Evolutionary conservation across 129 eudicot genomes (phyloP).

Genomic region (Lactuca sativa): DNA sequence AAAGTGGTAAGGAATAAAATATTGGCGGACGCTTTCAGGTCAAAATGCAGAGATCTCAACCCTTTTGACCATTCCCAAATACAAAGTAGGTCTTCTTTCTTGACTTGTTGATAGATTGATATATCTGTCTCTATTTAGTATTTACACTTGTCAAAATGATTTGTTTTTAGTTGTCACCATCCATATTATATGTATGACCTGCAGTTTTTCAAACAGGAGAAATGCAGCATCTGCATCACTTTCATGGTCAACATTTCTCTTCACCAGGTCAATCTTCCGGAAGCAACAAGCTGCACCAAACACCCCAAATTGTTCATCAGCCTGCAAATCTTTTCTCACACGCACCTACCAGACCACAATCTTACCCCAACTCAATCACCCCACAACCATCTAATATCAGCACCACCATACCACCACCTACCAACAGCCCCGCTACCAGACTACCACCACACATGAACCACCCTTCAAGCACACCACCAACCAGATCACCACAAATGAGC

Average conservation of each 20-base stretch:
- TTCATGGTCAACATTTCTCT: conserved; percentile 33
- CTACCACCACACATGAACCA: not conserved
- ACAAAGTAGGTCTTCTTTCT: conserved; percentile 41
- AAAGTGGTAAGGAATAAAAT: no score
- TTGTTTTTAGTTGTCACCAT: not conserved
- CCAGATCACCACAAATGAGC: conserved; percentile 40
- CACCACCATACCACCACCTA: conserved; percentile 31
- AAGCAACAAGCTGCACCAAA: conserved; percentile 26
- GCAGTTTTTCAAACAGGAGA: conserved; percentile 42
- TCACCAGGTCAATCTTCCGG: conserved; percentile 38
- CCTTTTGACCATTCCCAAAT: conserved; percentile 34
- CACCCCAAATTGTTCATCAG: conserved; percentile 46
- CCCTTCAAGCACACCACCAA: conserved; percentile 11
- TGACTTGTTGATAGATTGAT: no score
- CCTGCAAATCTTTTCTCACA: conserved; percentile 49
- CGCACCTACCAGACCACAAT: conserved; percentile 13
- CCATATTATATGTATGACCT: not conserved
- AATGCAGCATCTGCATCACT: conserved; percentile 35
- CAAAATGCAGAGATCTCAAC: no score
- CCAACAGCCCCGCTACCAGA: conserved; percentile 28
- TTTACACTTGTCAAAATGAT: no score
- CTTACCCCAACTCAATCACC: not conserved
- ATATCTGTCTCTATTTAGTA: no score
- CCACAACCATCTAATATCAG: conserved; percentile 6
- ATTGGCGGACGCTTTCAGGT: no score